Conservation (phyloP, 768 basidiomycete genomes). For the Boletus vinaceobasis region DNA sequence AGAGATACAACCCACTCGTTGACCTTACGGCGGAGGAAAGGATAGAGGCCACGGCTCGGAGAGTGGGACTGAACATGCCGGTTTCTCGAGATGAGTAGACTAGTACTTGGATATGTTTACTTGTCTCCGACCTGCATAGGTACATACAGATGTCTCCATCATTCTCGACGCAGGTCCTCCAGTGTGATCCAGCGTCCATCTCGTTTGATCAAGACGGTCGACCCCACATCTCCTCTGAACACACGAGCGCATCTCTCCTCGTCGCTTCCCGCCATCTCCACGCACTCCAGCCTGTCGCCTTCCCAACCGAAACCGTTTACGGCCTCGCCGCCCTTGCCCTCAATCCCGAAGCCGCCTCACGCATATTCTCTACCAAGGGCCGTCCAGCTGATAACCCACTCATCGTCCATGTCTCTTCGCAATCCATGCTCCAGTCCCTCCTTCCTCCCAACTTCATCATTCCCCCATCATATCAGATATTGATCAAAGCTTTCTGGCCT, state of each 20-base stretch:
- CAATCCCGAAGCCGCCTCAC: conserved; percentile 54
- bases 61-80: conserved; percentile 88
- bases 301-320: conserved; percentile 98
- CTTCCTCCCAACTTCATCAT: conserved; percentile 64
- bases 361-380: conserved; percentile 87
- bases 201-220: conserved; percentile 46
- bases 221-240: conserved; percentile 47
- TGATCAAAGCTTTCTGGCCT: conserved; percentile 92
- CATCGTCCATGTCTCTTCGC: conserved; percentile 92
- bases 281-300: conserved; percentile 62
- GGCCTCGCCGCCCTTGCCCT: conserved; percentile 91
- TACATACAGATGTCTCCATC: neutral
- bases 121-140: neutral
- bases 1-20: conserved; percentile 82
- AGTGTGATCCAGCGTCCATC: conserved; percentile 63
- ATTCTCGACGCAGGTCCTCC: conserved; percentile 41
- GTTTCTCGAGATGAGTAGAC: conserved; percentile 28
- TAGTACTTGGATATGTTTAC: conserved; percentile 5
- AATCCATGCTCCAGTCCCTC: conserved; percentile 72
- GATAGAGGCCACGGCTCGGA: conserved; percentile 76
- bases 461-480: conserved; percentile 60
- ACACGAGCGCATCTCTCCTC: conserved; percentile 52
- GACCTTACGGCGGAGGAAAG: conserved; percentile 79
- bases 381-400: conserved; percentile 95
- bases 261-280: conserved; percentile 52